Evolutionary conservation across 495 filamentous ascomycete species (phyloP), one percentile per base, ranked within the genome.

Genomic region (Lineolata rhizophorae): DNA sequence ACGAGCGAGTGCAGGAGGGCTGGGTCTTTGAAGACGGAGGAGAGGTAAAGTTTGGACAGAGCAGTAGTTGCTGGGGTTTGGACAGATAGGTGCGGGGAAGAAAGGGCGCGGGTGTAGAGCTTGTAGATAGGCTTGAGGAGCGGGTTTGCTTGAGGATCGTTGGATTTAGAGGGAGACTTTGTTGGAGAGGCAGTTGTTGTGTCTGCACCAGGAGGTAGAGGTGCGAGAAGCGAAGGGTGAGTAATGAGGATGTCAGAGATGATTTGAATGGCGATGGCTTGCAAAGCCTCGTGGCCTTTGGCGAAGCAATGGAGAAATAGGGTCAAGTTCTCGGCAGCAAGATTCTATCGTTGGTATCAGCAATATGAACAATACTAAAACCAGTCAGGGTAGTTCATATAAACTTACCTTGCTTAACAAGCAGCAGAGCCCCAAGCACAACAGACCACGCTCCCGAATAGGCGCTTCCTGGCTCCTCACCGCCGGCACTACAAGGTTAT

Each of bases 231-330:
- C 0, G 76, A 65, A 17, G 82, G 82, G 39, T 94, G 83, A 1
- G 77, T 73, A 20, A 76, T 77, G 18, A 95, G 59, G 51, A 95
- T 87, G 51, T 97, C 87, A 20, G 78, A 76, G n/a, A 95, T 65
- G 39, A 91, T 87, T 30, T 94, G 78, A 20, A 95, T 55, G 0
- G 85, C 78, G 2, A 80, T 87, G 21, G 78, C 74, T 49, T 95
- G 82, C 30, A 97, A 61, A 3, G 72, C 72, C 15, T 83, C 72
- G 45, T 93, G 82, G 10, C 87, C 87, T 55, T 90, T 90, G 53
- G 59, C 76, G 53, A 83, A 93, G 57, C 90, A 95, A 50, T 91
- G 85, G 45, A 93, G 74, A 53, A 99, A 95, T 4, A 95, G 68
- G 0, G 70, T 77, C 29, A 95, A 64, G 47, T 95, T 99, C 42